Evolutionary conservation across 2,329 filamentous ascomycete species (phyloP), one percentile per base, ranked within the genome.

Genomic region (Cytospora paraplurivora): DNA sequence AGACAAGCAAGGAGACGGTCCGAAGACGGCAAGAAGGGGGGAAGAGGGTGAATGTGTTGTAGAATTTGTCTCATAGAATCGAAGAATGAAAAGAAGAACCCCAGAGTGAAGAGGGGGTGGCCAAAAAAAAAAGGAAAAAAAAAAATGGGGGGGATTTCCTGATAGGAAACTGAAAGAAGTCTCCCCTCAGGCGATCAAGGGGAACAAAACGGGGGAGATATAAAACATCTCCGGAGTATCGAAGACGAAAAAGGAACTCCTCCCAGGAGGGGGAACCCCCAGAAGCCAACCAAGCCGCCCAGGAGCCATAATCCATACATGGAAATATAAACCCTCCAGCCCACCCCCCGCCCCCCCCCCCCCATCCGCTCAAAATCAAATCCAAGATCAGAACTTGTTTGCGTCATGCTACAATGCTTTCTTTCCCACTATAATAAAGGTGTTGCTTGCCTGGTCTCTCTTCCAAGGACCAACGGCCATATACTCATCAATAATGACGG

Each of bases 21-120:
- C 11, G 5, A 6, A 3, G 17, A 12, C 34, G 51, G 27, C 44
- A 19, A 47, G 21, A 47, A 47, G 44, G 15, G 38, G 38, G 19
- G 37, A 33, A 19, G n/a, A 11, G 21, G 21, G 47, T 37, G 27
- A 34, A 32, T 56, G 50, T 52, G 52, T 47, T 10, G 44, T 54
- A 41, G 59, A 59, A 49, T 53, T 55, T 53, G 50, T 49, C 47
- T 56, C 50, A 50, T 32, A 57, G 55, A 53, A 58, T 52, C 55
- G 51, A 62, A 53, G 49, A 53, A 56, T n/a, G 11, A 61, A 49
- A 33, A 56, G 32, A 15, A 35, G 11, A 17, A 41, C 27, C 27
- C 27, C 27, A 27, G 27, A 27, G 27, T 27, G 27, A 27, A 27
- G 27, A 27, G 27, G 27, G 27, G 27, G n/a, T n/a, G n/a, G n/a